Conservation (phyloP, 2,329 filamentous ascomycete species). For the Alternaria atra region DNA sequence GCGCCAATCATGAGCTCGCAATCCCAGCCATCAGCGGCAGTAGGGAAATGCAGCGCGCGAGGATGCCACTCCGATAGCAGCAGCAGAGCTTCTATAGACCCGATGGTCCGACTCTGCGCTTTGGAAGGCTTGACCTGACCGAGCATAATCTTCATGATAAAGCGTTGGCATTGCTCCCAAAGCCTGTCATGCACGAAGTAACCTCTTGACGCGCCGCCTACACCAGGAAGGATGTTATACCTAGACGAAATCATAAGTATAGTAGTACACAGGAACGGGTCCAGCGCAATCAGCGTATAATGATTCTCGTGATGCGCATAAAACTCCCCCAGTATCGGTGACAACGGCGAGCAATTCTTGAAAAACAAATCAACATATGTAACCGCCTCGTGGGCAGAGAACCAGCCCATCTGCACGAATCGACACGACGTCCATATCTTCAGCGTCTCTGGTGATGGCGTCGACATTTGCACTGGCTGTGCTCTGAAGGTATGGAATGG, state of each 20-base stretch:
- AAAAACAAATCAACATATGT: conserved; percentile 64
- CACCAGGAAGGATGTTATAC: conserved; percentile 54
- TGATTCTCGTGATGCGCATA: conserved; percentile 61
- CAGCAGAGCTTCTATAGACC: conserved; percentile 63
- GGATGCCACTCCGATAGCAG: conserved; percentile 67
- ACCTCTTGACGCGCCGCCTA: conserved; percentile 57
- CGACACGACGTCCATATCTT: conserved; percentile 60
- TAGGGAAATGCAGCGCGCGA: conserved; percentile 63
- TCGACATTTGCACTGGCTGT: conserved; percentile 51
- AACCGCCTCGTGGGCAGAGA: conserved; percentile 63
- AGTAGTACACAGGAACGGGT: conserved; percentile 63
- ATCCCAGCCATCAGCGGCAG: conserved; percentile 64
- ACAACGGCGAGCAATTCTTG: conserved; percentile 61
- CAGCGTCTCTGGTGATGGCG: conserved; percentile 52
- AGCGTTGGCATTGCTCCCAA: conserved; percentile 64
- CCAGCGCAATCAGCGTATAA: conserved; percentile 58
- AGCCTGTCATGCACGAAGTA: conserved; percentile 64
- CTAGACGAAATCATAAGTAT: conserved; percentile 66
- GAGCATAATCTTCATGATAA: conserved; percentile 63
- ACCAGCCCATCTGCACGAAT: conserved; percentile 66
- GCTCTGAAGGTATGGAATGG: conserved; percentile 46
- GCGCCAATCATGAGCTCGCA: conserved; percentile 59
- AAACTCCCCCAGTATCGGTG: conserved; percentile 61
- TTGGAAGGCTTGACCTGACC: conserved; percentile 63
- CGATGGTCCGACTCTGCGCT: conserved; percentile 60